These are phyloP conservation scores for Pseudocercospora musae DNA, from an alignment of 2,329 filamentous ascomycete genomes.

Conservation along the genomic window DNA sequence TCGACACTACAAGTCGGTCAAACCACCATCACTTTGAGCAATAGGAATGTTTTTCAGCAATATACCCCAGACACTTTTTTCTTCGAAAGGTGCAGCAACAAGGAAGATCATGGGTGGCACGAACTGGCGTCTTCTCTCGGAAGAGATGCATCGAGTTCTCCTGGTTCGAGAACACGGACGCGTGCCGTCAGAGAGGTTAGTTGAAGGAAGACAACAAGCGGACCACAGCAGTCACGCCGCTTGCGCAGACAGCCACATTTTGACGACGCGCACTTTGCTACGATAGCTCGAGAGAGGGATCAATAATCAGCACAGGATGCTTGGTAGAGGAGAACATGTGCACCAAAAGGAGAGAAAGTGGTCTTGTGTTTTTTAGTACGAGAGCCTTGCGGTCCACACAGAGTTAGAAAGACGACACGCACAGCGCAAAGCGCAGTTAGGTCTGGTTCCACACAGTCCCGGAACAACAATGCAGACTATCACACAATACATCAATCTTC, in stretches of 20 bases:
- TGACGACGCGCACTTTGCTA: not conserved
- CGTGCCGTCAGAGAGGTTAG: not conserved
- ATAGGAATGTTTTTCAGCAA: conserved; percentile 15
- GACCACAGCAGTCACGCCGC: not conserved
- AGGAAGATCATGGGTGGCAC: not conserved
- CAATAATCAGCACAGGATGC: not conserved
- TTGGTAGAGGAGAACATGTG: not conserved
- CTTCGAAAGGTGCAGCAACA: conserved; percentile 7
- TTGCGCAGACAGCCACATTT: not conserved
- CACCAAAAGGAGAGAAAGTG: not conserved
- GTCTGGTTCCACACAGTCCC: not conserved
- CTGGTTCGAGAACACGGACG: not conserved
- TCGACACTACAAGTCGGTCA: not conserved
- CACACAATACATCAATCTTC: not conserved
- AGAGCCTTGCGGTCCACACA: not conserved
- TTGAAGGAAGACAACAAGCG: not conserved
- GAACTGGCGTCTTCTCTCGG: not conserved
- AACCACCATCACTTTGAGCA: conserved; percentile 2
- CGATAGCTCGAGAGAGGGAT: not conserved
- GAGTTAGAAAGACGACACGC: not conserved
- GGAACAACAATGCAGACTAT: not conserved
- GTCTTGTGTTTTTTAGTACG: not conserved
- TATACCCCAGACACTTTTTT: conserved; percentile 17
- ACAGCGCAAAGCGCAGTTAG: not conserved
- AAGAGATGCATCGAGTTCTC: not conserved